Evolutionary conservation across 2,329 filamentous ascomycete genomes (phyloP), one percentile per base, ranked within the genome.

Genomic region (Hypoxylon sp.): DNA sequence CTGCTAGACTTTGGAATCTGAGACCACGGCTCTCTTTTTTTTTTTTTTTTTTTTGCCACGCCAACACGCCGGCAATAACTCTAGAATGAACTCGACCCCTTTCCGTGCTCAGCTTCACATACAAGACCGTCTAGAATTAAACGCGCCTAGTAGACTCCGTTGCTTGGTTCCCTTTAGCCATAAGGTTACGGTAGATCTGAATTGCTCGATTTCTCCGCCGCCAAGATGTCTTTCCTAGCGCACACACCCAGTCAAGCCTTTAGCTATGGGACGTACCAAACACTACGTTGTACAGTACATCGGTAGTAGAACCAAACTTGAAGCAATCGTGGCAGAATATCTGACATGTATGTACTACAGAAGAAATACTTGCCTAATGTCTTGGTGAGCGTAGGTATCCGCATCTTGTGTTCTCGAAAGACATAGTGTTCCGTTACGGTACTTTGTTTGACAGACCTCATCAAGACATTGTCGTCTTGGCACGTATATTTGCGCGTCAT

Each of bases 381-480:
- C 56, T 36, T 58, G 41, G 21, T 48, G 30, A 53, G 32, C 34
- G 19, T 25, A 65, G 49, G 51, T 68, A 55, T 62, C 46, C 60
- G 34, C 38, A 23, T 57, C 32, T 59, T 59, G 48, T 38, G 25
- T 56, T 41, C 52, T 45, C 25, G 19, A 58, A 41, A 30, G 19
- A 56, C 32, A 55, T 59, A 68, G 66, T 65, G 65, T 36, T 50
- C 41, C 46, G 21, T 56, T 38, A 65, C 66, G 45, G 62, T 68
- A 32, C 48, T 43, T 2, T 43, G 46, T 6, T 53, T 51, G 53
- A 55, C 9, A 61, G 32, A 62, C 49, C 43, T 65, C 58, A 67
- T 70, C 61, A 65, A 65, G 68, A 70, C 68, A 70, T 53, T 48
- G 36, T 58, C 49, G 38, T 30, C 68, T 70, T 70, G 65, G 68